Evolutionary conservation across 2,329 filamentous ascomycete genomes (phyloP).

Genomic region (Juglanconis juglandina): DNA sequence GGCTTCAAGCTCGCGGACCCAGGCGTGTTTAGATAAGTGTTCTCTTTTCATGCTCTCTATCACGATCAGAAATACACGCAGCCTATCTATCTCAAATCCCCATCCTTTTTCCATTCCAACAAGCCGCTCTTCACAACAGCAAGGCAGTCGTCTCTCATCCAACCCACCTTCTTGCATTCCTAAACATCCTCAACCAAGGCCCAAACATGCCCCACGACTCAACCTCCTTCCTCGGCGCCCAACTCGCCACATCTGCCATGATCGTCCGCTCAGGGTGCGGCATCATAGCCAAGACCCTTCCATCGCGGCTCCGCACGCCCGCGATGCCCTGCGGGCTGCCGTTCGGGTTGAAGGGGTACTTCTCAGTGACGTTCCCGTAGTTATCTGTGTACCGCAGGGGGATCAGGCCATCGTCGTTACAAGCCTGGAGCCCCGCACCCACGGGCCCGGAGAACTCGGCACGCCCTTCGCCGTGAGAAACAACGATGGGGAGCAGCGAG

Average conservation of each 20-base stretch:
- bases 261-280: conserved; percentile 91
- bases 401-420: conserved; percentile 67
- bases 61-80: no score
- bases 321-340: conserved; percentile 79
- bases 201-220: conserved; percentile 76
- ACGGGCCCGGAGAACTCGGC: conserved; percentile 61
- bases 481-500: conserved; percentile 77
- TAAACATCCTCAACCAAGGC: conserved; percentile 83
- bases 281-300: conserved; percentile 84
- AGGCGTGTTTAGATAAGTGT: no score
- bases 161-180: conserved; percentile 84
- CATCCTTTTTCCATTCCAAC: neutral
- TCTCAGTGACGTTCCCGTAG: conserved; percentile 67
- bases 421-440: conserved; percentile 42
- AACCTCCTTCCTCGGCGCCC: conserved; percentile 55
- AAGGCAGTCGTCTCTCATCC: conserved; percentile 43
- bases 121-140: neutral
- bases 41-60: no score
- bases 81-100: neutral
- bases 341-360: conserved; percentile 86
- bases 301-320: conserved; percentile 72
- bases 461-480: conserved; percentile 87
- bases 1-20: no score
- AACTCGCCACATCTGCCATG: conserved; percentile 74
- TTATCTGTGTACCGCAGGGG: conserved; percentile 86